Base-by-base conservation (phyloP, 2,329 filamentous ascomycete species). In the Penicillium thymicola region DNA sequence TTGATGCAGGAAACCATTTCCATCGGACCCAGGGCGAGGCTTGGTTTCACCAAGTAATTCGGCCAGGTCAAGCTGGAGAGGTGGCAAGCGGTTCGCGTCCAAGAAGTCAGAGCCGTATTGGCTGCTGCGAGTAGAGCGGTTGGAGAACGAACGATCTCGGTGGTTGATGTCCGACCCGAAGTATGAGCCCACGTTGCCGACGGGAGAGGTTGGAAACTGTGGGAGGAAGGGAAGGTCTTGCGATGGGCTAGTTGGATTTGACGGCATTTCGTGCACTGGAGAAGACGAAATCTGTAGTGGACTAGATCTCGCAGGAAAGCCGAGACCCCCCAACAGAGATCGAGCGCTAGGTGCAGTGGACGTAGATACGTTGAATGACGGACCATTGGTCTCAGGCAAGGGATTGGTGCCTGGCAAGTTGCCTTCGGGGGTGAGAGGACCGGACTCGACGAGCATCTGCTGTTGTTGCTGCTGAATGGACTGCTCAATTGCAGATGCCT, bases 401-500 rank as follows among this genome's bases (percentile, higher is more conserved):
- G 71, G 66, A 57, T 76, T 78, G 10, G 81, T 82, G 54, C 82
- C 82, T 25, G 83, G 82, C 14, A 85, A 71, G 32, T 79, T 78
- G 28, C 82, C 82, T 71, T 86, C 84, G n/a, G 84, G 84, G n/a
- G 83, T 85, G 46, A 79, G 65, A 34, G 76, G 75, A n/a, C 74
- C 76, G 50, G 71, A 71, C 42, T 74, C 76, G 62, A 74, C 62
- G 51, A 75, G 72, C 67, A 75, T 73, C 53, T 74, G 76, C 55
- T 77, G 75, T 44, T 78, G 75, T 54, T 79, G 77, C 54, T 78
- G 73, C 45, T 77, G 74, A 48, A 76, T 75, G 18, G 73, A 71
- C 58, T 78, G 73, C 59, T 78, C 76, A 37, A 78, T 71, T 40
- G 70, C 65, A 40, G 72, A 69, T 41, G 72, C 73, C 65, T 79